Evolutionary conservation across 2,329 filamentous ascomycete genomes (phyloP), one percentile per base, ranked within the genome.

Genomic region (Ascocoryne sarcoides): DNA sequence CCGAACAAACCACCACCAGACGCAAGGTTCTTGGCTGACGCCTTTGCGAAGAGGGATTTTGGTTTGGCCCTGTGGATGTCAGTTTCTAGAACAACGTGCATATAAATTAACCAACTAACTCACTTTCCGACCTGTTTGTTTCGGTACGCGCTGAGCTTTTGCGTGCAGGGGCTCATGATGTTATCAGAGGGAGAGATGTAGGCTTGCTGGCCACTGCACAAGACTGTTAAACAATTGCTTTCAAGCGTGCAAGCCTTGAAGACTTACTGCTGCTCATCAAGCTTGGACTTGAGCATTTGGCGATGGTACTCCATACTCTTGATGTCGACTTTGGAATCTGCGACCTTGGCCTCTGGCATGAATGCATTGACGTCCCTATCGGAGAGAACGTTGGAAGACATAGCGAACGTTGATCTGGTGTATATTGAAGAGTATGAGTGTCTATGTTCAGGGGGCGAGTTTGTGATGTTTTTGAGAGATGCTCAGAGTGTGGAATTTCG

Each of bases 111-210:
- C 16, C 1, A 7, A 26, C n/a, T 19, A 16, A 71, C 75, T 60
- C 70, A 86, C 82, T 88, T 90, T 65, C 73, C 74, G 47, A 79
- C 79, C 57, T 86, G 81, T 69, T 87, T 88, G 66, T 76, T 84
- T 65, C 84, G 83, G 63, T 89, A 77, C 30, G 82, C 81, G 48
- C 73, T 82, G 55, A 92, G 75, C 72, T 92, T 92, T 62, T 84
- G 81, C 14, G 81, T 84, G 63, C 84, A 88, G 26, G 86, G 86
- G 54, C 82, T 88, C 79, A 88, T 84, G 68, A 93, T 89, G 64
- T 78, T 79, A 63, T 93, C 86, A n/a, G 84, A 89, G 2, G 86
- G 86, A 14, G 83, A 89, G 60, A 89, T 70, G 65, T 89, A 90
- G 29, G 53, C 49, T 48, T 53, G 51, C 31, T 58, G 47, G 42